These are phyloP conservation scores for Candida golubevii DNA, from an alignment of 805 yeast genomes.

Conservation along the genomic window DNA sequence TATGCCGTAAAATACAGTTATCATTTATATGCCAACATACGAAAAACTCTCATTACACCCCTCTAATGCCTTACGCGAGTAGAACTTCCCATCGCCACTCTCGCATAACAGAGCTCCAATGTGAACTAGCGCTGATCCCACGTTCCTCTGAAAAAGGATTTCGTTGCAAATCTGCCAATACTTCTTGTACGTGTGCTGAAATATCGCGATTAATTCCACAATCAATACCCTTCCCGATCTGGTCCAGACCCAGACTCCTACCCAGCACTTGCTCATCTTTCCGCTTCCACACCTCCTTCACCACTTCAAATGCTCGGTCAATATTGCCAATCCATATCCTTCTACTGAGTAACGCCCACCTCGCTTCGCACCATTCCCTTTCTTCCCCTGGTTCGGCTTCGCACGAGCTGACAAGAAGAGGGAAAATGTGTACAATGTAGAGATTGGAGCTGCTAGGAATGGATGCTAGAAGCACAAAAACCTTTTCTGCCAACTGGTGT, in stretches of 20 bases:
- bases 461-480: conserved; percentile 55
- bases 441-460: conserved; percentile 58
- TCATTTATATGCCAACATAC: too few species aligned
- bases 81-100: conserved; percentile 77
- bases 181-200: conserved; percentile 35
- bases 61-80: conserved; percentile 20
- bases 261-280: conserved; percentile 37
- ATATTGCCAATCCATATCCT: conserved; percentile 64
- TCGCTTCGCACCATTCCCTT: conserved; percentile 53
- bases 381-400: conserved; percentile 58
- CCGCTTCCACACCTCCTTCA: conserved; percentile 67
- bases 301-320: conserved; percentile 62
- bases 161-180: conserved; percentile 37
- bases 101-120: conserved; percentile 67
- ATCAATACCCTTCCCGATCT: conserved; percentile 8
- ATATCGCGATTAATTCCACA: conserved; percentile 8
- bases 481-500: conserved; percentile 54
- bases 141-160: conserved; percentile 28
- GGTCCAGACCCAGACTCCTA: too few species aligned
- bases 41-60: too few species aligned
- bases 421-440: conserved; percentile 58
- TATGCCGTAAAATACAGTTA: too few species aligned
- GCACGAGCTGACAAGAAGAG: conserved; percentile 60
- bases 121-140: conserved; percentile 48
- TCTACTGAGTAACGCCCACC: conserved; percentile 53